A percentile compares a stretch with the other conserved stretches of the same genome.
Conservation (phyloP, 2,329 filamentous ascomycete species). For the Alternaria hordeiaustralica region DNA sequence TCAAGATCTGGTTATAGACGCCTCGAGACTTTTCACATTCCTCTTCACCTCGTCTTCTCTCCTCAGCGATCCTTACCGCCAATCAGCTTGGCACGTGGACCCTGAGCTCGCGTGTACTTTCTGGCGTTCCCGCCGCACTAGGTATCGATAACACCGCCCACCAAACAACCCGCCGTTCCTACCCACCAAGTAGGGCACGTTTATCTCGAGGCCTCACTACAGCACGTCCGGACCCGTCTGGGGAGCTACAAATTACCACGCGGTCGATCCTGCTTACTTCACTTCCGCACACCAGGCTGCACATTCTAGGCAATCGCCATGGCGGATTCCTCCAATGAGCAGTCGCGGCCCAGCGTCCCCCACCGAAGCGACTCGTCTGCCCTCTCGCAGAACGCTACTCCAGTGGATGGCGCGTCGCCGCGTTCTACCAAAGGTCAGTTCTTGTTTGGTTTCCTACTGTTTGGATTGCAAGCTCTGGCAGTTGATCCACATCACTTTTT, state of each 20-base stretch:
- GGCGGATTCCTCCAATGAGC: conserved; percentile 37
- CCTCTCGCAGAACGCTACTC: conserved; percentile 18
- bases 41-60: conserved; percentile 1
- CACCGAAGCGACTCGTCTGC: conserved; percentile 28
- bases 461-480: not conserved
- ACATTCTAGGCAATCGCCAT: conserved; percentile 20
- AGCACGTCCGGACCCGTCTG: not conserved
- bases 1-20: not conserved
- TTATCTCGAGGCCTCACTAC: conserved; percentile 14
- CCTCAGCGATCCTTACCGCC: conserved; percentile 17
- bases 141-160: conserved; percentile 19
- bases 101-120: conserved; percentile 22
- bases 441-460: not conserved
- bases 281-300: not conserved
- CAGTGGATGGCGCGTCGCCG: conserved; percentile 38
- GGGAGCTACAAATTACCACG: not conserved
- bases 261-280: conserved; percentile 10
- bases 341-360: conserved; percentile 24
- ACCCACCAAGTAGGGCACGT: conserved; percentile 21
- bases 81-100: conserved; percentile 43
- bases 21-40: not conserved
- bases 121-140: conserved; percentile 7
- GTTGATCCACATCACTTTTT: not conserved
- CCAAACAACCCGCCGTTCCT: conserved; percentile 16
- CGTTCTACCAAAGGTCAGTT: conserved; percentile 46